These are phyloP conservation scores for Coniochaeta hoffmannii DNA, from an alignment of 2,329 filamentous ascomycete species.

Conservation along the genomic window DNA sequence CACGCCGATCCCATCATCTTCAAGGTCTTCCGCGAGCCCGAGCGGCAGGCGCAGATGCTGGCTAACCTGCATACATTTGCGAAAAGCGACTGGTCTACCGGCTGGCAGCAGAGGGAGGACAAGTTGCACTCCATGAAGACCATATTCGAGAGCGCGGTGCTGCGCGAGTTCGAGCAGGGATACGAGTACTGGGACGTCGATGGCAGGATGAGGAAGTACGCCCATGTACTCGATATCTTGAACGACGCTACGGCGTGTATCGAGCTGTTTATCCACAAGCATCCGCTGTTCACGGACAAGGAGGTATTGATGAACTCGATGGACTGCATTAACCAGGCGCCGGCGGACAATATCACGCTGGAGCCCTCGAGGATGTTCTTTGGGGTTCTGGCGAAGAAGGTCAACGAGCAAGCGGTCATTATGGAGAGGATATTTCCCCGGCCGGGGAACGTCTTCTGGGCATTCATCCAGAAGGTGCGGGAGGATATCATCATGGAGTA, in stretches of 20 bases:
- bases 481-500: conserved; percentile 86
- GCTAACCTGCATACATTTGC: conserved; percentile 72
- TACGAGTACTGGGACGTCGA: conserved; percentile 86
- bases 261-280: conserved; percentile 83
- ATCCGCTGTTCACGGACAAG: conserved; percentile 71
- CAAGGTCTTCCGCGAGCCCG: conserved; percentile 77
- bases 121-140: conserved; percentile 67
- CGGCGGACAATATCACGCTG: conserved; percentile 62
- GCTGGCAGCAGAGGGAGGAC: conserved; percentile 63
- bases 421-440: conserved; percentile 79
- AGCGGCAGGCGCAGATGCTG: conserved; percentile 85
- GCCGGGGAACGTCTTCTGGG: conserved; percentile 62
- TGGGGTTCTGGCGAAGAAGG: conserved; percentile 60
- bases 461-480: conserved; percentile 73
- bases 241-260: conserved; percentile 74
- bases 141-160: conserved; percentile 84
- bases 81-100: conserved; percentile 71
- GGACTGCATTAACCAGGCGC: conserved; percentile 69
- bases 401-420: conserved; percentile 74
- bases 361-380: conserved; percentile 81
- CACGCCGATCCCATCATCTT: conserved; percentile 81
- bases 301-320: conserved; percentile 65
- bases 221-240: conserved; percentile 72
- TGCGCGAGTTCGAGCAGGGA: conserved; percentile 88
- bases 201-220: conserved; percentile 82